These are phyloP conservation scores for Tolypocladium amazonense DNA, from an alignment of 2,329 filamentous ascomycete species.

Conservation along the genomic window DNA sequence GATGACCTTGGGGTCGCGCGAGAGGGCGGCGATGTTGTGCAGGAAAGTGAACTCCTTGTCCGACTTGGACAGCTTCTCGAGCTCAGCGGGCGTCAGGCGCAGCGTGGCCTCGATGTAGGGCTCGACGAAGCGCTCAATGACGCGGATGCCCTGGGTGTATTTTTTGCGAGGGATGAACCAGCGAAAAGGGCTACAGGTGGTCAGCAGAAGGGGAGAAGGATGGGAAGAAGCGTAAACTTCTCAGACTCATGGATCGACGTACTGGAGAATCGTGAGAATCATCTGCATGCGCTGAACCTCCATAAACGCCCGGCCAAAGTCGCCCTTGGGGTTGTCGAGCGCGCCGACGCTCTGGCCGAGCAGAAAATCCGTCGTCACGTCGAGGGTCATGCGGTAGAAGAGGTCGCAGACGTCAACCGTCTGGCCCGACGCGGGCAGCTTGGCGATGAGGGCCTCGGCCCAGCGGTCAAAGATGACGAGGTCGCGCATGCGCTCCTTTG, in stretches of 20 bases:
- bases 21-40: slow-evolving; percentile 73
- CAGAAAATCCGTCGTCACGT: slow-evolving; percentile 78
- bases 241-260: background rate
- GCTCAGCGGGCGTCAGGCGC: slow-evolving; percentile 56
- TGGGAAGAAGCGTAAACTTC: background rate
- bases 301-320: slow-evolving; percentile 74
- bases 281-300: slow-evolving; percentile 65
- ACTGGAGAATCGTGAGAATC: slow-evolving; percentile 10
- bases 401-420: slow-evolving; percentile 62
- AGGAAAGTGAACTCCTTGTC: slow-evolving; percentile 75
- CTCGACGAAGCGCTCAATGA: slow-evolving; percentile 67
- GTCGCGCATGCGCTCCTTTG: slow-evolving; percentile 73
- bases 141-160: slow-evolving; percentile 54
- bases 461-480: slow-evolving; percentile 61
- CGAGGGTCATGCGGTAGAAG: slow-evolving; percentile 74
- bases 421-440: slow-evolving; percentile 30
- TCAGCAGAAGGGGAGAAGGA: slow-evolving; percentile 19
- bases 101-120: slow-evolving; percentile 69
- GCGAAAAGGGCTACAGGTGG: slow-evolving; percentile 44
- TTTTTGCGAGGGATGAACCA: slow-evolving; percentile 49
- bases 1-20: slow-evolving; percentile 58
- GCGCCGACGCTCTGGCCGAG: slow-evolving; percentile 40
- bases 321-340: slow-evolving; percentile 39
- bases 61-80: slow-evolving; percentile 56
- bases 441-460: slow-evolving; percentile 5